Conservation (phyloP, 225 moss, liverwort and hornwort genomes). For the Polytrichum formosum region DNA sequence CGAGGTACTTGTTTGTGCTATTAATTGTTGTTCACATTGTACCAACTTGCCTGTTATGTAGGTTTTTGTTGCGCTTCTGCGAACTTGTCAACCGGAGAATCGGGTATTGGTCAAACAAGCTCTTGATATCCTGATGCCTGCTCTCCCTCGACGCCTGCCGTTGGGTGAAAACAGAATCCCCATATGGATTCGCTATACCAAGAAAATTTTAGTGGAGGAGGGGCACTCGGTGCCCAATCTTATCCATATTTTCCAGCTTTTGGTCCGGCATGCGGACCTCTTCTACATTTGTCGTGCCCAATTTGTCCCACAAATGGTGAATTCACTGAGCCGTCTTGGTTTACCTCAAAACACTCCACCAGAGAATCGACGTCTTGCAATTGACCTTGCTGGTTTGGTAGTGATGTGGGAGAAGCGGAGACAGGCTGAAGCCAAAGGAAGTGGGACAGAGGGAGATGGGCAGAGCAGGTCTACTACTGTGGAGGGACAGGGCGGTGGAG, state of each 20-base stretch:
- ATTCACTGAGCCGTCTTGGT: conserved; percentile 94
- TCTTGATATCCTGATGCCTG: conserved; percentile 98
- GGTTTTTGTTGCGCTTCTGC: conserved; percentile 98
- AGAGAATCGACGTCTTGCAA: conserved; percentile 93
- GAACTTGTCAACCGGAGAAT: conserved; percentile 98
- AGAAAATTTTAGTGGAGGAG: conserved; percentile 98
- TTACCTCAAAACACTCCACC: conserved; percentile 92
- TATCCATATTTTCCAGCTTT: conserved; percentile 96
- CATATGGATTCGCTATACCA: conserved; percentile 99
- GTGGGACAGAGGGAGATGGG: conserved; percentile 65
- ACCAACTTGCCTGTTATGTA: conserved; percentile 29
- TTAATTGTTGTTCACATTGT: background rate
- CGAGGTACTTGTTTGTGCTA: conserved; percentile 1
- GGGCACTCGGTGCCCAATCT: conserved; percentile 98
- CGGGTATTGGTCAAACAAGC: conserved; percentile 99
- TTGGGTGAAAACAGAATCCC: conserved; percentile 94
- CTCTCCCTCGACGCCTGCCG: conserved; percentile 90
- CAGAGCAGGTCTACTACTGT: conserved; percentile 37
- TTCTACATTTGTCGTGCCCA: conserved; percentile 98
- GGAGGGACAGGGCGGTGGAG: conserved; percentile 40
- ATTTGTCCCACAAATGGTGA: conserved; percentile 99
- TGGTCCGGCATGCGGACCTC: conserved; percentile 95
- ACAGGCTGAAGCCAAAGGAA: conserved; percentile 82
- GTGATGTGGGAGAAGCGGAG: conserved; percentile 98
- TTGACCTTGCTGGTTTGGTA: conserved; percentile 98